Conservation (phyloP, 2,329 filamentous ascomycete species). For the Alternaria ventricosa region DNA sequence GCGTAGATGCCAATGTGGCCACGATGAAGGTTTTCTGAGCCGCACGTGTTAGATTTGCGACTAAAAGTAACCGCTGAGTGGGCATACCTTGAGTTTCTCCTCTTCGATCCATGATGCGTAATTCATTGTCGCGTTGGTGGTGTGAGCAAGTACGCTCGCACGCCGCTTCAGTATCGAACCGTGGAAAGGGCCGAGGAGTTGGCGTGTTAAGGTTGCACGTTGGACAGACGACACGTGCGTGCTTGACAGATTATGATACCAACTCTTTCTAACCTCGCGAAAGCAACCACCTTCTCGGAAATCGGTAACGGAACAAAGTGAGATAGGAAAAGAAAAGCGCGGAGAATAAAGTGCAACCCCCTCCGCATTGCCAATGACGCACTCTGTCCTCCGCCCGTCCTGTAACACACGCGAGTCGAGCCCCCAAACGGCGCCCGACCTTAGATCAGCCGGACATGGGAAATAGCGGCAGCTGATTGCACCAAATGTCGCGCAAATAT, state of each 20-base stretch:
- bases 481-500: conserved; percentile 20
- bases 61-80: not conserved
- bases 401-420: conserved; percentile 8
- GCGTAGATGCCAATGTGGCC: conserved; percentile 53
- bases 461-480: conserved; percentile 22
- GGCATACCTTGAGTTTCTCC: conserved; percentile 51
- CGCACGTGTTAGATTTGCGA: not conserved
- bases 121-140: conserved; percentile 44
- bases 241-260: not conserved
- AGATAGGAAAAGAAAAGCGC: conserved; percentile 2
- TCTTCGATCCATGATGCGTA: conserved; percentile 56
- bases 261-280: not conserved
- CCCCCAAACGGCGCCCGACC: conserved; percentile 8
- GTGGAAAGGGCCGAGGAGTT: not conserved
- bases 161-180: not conserved
- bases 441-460: conserved; percentile 22
- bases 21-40: conserved; percentile 54
- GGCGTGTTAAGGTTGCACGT: not conserved
- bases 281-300: not conserved
- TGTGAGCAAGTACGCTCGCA: conserved; percentile 5
- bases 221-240: not conserved
- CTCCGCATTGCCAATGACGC: conserved; percentile 26
- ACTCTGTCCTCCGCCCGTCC: conserved; percentile 9
- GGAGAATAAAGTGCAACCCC: conserved; percentile 3
- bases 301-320: not conserved